Percentiles rank a stretch among this genome's conserved stretches.
phyloP scores from a whole-genome alignment of 2,329 filamentous ascomycete species.

The Uncinocarpus reesii region DNA sequence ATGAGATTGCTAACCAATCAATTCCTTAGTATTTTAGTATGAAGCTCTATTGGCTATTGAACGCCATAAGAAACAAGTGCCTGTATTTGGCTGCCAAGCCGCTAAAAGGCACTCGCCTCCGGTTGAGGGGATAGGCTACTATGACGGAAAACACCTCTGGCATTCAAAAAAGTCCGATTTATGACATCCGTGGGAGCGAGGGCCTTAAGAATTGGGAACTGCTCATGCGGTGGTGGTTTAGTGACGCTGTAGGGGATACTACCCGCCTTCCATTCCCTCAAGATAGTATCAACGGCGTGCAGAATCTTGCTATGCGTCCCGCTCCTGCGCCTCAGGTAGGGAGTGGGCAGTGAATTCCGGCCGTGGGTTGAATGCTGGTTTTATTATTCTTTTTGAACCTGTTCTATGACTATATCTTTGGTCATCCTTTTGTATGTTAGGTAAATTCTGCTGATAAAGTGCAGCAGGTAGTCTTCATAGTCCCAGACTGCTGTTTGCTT shows the following conservation, averaged over 20 bases:
- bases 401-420: not conserved
- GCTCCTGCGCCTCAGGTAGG: conserved; percentile 1
- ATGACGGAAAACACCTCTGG: not conserved
- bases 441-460: not conserved
- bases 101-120: too few relatives aligned
- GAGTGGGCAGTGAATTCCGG: not conserved
- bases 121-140: too few relatives aligned
- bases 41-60: too few relatives aligned
- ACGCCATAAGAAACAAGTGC: too few relatives aligned
- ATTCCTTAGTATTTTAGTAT: too few relatives aligned
- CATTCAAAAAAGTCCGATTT: conserved; percentile 2
- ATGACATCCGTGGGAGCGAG: not conserved
- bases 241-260: conserved; percentile 3
- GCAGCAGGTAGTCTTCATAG: not conserved
- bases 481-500: not conserved
- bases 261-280: conserved; percentile 1
- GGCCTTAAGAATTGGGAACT: not conserved
- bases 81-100: too few relatives aligned
- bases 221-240: not conserved
- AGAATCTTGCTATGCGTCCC: not conserved
- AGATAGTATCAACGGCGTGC: not conserved
- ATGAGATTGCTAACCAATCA: too few relatives aligned
- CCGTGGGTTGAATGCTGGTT: not conserved
- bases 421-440: not conserved
- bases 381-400: not conserved